Base-by-base conservation (phyloP, 495 filamentous ascomycete genomes). In the Elaphomyces granulatus region DNA sequence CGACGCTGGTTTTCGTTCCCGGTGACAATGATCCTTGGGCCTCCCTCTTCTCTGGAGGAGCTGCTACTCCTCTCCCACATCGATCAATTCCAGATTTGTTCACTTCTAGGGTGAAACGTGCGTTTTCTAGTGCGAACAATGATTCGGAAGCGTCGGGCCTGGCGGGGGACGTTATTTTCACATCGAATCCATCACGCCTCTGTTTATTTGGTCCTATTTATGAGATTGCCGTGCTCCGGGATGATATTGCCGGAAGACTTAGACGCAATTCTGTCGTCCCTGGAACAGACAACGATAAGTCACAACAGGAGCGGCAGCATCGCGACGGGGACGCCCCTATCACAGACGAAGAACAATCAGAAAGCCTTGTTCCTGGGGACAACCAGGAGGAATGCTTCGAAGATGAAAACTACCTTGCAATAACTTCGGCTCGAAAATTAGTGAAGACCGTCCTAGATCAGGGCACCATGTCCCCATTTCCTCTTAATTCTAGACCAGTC, bases 21-120 rank as follows among this genome's bases (percentile, higher is more conserved):
- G 88, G 88, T 31, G 88, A 95, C 53, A 92, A 93, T 55, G 90
- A 98, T 53, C 85, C 87, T 8, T 98, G 90, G 90, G 63, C 75
- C 17, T 88, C 85, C 0, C 72, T 84, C 2, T 94, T 94, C 57
- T 80, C 79, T 2, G 78, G 75, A 9, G 90, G 90, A n/a, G 79
- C 85, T 32, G 72, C 83, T 1, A 71, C 78, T 1, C 67, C 77
- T 6, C 51, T 95, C 9, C 90, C 90, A 0, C 67, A 81, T 9
- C 75, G 78, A 34, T 52, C 63, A 0, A 70, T 98, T 3, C 92
- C 90, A 6, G 83, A 88, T 2, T 51, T 94, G 33, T 96, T 95
- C 54, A 94, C 87, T 0, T 81, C 77, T 6, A 64, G 90, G 9
- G 70, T 98, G 19, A 75, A 77, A 52, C 70, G 87, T 42, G 85